phyloP scores from a whole-genome alignment of 1,139 yeast species.

The Nakaseomyces bracarensis region DNA sequence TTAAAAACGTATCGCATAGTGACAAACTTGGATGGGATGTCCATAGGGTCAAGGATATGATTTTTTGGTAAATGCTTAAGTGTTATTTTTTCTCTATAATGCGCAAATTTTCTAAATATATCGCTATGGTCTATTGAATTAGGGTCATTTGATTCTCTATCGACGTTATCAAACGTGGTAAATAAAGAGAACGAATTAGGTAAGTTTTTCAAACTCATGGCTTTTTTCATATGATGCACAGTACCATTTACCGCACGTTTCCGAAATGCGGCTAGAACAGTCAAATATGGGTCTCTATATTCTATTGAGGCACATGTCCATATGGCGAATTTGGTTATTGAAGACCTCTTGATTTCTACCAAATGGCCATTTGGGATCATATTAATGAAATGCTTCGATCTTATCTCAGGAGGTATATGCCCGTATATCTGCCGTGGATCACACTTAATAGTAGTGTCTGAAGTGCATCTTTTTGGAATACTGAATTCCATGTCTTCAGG shows the following conservation, averaged over 20 bases:
- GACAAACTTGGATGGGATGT: slow-evolving; percentile 16
- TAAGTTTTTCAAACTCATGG: slow-evolving; percentile 14
- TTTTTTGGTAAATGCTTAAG: slow-evolving; percentile 10
- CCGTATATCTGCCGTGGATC: neutral
- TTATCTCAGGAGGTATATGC: neutral
- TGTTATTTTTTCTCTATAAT: slow-evolving; percentile 17
- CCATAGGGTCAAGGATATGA: slow-evolving; percentile 10
- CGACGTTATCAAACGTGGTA: slow-evolving; percentile 21
- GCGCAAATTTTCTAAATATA: slow-evolving; percentile 25
- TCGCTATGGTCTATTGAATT: slow-evolving; percentile 14
- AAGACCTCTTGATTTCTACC: slow-evolving; percentile 25
- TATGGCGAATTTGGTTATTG: slow-evolving; percentile 20
- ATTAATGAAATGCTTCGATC: slow-evolving; percentile 14
- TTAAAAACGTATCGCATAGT: slow-evolving; percentile 21
- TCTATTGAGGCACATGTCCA: slow-evolving; percentile 23
- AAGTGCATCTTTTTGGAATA: neutral
- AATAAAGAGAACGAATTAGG: slow-evolving; percentile 23
- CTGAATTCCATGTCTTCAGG: neutral
- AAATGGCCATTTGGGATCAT: slow-evolving; percentile 23
- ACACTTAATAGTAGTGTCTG: neutral
- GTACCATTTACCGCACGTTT: slow-evolving; percentile 21
- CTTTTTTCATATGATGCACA: slow-evolving; percentile 13
- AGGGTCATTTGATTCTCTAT: slow-evolving; percentile 9
- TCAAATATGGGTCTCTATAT: slow-evolving; percentile 26
- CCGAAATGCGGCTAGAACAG: slow-evolving; percentile 18